These are phyloP conservation scores for Phytophthora sp. DNA, from an alignment of 352 stramenopile genomes.

Conservation along the genomic window DNA sequence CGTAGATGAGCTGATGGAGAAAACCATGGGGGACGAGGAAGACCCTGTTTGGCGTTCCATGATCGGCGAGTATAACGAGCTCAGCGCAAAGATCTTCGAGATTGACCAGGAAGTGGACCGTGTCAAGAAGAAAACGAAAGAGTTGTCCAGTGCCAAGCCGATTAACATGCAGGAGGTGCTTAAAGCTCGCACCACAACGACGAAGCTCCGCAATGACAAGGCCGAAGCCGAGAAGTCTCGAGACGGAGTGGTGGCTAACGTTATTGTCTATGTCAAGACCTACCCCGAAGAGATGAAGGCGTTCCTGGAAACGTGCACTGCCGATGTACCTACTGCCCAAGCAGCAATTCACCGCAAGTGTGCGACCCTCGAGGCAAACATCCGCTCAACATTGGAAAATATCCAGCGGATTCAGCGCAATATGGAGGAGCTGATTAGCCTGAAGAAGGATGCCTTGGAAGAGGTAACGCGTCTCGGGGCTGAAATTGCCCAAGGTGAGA, in stretches of 20 bases:
- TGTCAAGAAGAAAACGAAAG: conserved; percentile 45
- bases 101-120: conserved; percentile 45
- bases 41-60: conserved; percentile 59
- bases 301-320: conserved; percentile 42
- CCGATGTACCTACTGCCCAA: conserved; percentile 58
- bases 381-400: conserved; percentile 40
- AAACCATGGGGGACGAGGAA: conserved; percentile 48
- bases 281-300: conserved; percentile 43
- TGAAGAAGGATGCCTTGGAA: conserved; percentile 51
- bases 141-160: conserved; percentile 33
- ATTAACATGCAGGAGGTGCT: conserved; percentile 47
- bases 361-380: conserved; percentile 44
- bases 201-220: conserved; percentile 35
- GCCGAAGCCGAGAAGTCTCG: conserved; percentile 43
- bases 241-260: conserved; percentile 54
- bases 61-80: conserved; percentile 64
- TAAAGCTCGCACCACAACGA: conserved; percentile 14
- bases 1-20: conserved; percentile 42
- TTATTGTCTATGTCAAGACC: conserved; percentile 58
- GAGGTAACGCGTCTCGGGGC: conserved; percentile 61
- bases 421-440: conserved; percentile 66
- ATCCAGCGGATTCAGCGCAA: conserved; percentile 49
- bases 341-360: conserved; percentile 57
- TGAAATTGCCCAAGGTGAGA: conserved; percentile 50
- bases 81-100: conserved; percentile 53